Conservation (phyloP, 139 green algal genomes). For the Coelastrella sp. region DNA sequence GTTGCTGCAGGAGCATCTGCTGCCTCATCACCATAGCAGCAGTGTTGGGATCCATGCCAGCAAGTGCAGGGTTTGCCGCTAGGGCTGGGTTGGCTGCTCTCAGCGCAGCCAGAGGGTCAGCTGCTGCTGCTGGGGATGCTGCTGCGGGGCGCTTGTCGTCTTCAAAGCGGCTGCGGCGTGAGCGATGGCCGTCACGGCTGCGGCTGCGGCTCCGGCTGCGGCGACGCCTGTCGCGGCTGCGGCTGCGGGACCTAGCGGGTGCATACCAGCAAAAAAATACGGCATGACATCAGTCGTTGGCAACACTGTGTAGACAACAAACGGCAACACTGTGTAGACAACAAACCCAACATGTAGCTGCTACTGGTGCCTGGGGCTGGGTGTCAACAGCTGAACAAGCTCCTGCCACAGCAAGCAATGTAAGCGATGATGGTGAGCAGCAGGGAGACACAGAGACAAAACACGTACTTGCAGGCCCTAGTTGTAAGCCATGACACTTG, state of each 20-base stretch:
- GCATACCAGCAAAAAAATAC: too few relatives aligned
- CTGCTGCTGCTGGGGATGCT: neutral
- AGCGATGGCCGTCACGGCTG: conserved; percentile 9
- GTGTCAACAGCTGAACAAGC: too few relatives aligned
- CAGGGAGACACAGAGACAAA: too few relatives aligned
- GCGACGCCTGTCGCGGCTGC: conserved; percentile 8
- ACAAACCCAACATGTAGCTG: too few relatives aligned
- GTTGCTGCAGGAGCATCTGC: conserved; percentile 41
- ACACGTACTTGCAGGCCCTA: too few relatives aligned
- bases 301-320: too few relatives aligned
- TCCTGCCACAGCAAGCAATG: too few relatives aligned
- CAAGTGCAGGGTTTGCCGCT: conserved; percentile 26
- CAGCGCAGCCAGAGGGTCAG: conserved; percentile 25
- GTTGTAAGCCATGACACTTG: too few relatives aligned
- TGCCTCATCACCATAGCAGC: conserved; percentile 6
- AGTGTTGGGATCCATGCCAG: conserved; percentile 13
- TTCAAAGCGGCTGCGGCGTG: conserved; percentile 7
- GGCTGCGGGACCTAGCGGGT: conserved; percentile 21
- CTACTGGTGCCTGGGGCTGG: too few relatives aligned
- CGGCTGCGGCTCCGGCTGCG: conserved; percentile 17
- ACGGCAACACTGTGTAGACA: too few relatives aligned
- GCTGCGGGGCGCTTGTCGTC: neutral
- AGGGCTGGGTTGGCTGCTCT: conserved; percentile 24
- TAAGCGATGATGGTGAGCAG: too few relatives aligned
- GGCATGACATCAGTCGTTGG: too few relatives aligned